Conservation (phyloP, 345 rosid genomes). For the Excoecaria cochinchinensis region DNA sequence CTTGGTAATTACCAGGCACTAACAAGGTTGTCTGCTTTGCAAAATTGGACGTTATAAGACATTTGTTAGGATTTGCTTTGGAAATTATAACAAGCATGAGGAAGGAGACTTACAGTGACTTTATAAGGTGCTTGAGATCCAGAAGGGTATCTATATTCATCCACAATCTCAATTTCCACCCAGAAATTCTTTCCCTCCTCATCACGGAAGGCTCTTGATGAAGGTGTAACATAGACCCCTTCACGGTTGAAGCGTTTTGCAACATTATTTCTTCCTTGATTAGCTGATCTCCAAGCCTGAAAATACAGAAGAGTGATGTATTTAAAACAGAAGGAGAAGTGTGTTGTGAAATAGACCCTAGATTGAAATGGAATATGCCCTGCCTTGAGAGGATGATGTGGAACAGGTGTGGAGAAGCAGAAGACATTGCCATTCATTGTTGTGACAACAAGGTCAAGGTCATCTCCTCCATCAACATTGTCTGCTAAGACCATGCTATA, state of each 20-base stretch:
- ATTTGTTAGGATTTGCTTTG: not conserved
- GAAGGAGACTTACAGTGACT: slow-evolving; percentile 68
- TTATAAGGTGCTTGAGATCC: slow-evolving; percentile 91
- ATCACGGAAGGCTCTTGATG: slow-evolving; percentile 93
- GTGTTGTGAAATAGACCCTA: slow-evolving; percentile 7
- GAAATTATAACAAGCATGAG: not conserved
- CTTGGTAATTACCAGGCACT: slow-evolving; percentile 95
- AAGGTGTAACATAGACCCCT: slow-evolving; percentile 75
- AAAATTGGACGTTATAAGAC: not conserved
- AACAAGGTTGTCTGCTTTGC: slow-evolving; percentile 71
- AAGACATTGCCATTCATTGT: slow-evolving; percentile 99
- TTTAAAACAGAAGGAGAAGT: slow-evolving; percentile 7
- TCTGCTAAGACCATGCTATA: slow-evolving; percentile 98
- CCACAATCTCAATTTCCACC: slow-evolving; percentile 95
- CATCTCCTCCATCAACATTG: slow-evolving; percentile 99
- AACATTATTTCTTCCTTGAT: slow-evolving; percentile 92
- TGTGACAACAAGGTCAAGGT: slow-evolving; percentile 93
- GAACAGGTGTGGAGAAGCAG: slow-evolving; percentile 95
- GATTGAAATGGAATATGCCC: slow-evolving; percentile 25
- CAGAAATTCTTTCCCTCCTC: slow-evolving; percentile 99
- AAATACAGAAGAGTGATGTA: slow-evolving; percentile 21
- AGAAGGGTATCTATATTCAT: slow-evolving; percentile 79
- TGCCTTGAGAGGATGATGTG: slow-evolving; percentile 98
- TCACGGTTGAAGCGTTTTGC: slow-evolving; percentile 69
- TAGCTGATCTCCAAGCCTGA: slow-evolving; percentile 91